phyloP scores from a whole-genome alignment of 163 green algal species.

The Scenedesmus sp. region DNA sequence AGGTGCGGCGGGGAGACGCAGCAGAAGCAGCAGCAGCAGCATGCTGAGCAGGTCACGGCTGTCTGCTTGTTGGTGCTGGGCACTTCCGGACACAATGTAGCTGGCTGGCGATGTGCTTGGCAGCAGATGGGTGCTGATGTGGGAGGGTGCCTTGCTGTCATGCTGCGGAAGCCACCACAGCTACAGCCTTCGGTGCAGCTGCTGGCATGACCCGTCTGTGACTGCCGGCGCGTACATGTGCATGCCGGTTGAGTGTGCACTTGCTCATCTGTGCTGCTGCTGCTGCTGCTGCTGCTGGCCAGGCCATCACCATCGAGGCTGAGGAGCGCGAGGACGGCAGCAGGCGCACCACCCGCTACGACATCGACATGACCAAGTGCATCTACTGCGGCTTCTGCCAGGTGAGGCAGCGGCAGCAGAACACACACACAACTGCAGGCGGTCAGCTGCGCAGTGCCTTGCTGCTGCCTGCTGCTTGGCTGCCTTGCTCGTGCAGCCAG shows the following conservation, averaged over 20 bases:
- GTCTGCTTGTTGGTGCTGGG: neutral
- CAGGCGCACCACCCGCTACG: constrained; percentile 89
- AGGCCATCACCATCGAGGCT: constrained; percentile 99
- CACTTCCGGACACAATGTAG: too few species aligned
- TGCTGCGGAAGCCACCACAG: too few species aligned
- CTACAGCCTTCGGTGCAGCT: too few species aligned
- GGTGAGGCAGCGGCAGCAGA: neutral
- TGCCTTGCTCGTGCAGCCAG: neutral
- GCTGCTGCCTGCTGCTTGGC: neutral
- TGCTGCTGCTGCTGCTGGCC: constrained; percentile 40
- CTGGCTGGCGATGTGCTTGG: too few species aligned
- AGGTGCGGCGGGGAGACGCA: neutral
- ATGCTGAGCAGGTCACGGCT: neutral
- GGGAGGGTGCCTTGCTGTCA: too few species aligned
- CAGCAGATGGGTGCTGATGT: too few species aligned
- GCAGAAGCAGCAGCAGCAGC: neutral
- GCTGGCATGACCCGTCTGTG: neutral
- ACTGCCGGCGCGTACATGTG: neutral
- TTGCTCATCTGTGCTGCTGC: neutral
- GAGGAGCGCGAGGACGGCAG: constrained; percentile 98
- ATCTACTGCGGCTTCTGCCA: constrained; percentile 97
- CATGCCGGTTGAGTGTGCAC: neutral
- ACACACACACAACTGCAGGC: neutral
- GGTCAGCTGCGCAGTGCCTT: neutral
- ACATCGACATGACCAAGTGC: constrained; percentile 60